These are phyloP conservation scores for Metahyphopichia silvanorum DNA, from an alignment of 805 yeast genomes.

Conservation along the genomic window DNA sequence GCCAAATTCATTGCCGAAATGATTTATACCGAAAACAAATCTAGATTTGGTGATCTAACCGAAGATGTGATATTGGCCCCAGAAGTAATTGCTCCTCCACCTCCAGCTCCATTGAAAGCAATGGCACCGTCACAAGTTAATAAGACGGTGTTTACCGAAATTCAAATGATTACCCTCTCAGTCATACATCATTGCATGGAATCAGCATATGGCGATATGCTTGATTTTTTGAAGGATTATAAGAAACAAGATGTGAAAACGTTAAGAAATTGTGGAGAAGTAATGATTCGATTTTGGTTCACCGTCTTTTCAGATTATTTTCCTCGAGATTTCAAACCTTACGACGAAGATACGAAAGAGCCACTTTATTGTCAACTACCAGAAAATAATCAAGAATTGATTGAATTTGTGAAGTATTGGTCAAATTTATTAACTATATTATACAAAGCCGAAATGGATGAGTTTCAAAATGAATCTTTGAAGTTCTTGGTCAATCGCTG, in stretches of 20 bases:
- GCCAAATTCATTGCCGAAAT: constrained; percentile 41
- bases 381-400: constrained; percentile 14
- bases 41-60: constrained; percentile 16
- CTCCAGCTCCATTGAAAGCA: too few relatives aligned
- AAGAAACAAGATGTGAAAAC: constrained; percentile 27
- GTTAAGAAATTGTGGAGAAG: constrained; percentile 41
- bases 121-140: constrained; percentile 9
- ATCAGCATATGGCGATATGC: constrained; percentile 56
- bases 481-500: constrained; percentile 29
- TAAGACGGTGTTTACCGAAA: constrained; percentile 36
- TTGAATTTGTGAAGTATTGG: constrained; percentile 54
- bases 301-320: constrained; percentile 58
- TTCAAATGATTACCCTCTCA: constrained; percentile 36
- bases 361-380: constrained; percentile 10
- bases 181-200: constrained; percentile 51
- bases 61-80: too few relatives aligned
- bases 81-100: too few relatives aligned
- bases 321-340: constrained; percentile 13
- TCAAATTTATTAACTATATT: constrained; percentile 36
- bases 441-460: constrained; percentile 32
- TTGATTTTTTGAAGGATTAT: constrained; percentile 48
- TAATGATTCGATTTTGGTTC: constrained; percentile 47
- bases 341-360: constrained; percentile 9
- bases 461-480: constrained; percentile 25
- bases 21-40: constrained; percentile 32